Evolutionary conservation across 163 green algal genomes (phyloP).

Genomic region (Coccomyxa subellipsoidea): DNA sequence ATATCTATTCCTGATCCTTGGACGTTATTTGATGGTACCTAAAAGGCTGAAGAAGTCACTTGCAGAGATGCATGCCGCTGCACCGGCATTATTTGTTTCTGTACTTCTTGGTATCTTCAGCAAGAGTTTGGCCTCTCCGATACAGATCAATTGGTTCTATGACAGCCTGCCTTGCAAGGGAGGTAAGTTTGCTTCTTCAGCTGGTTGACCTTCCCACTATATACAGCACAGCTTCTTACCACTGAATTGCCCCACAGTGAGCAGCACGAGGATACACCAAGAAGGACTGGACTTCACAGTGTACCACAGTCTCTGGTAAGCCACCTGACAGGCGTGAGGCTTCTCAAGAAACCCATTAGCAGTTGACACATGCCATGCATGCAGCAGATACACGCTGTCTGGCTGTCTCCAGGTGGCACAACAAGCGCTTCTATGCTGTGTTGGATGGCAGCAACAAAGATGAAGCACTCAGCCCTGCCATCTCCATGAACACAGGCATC

Average conservation of each 20-base stretch:
- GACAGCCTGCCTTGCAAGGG: background rate
- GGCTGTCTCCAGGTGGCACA: background rate
- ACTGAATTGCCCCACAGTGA: background rate
- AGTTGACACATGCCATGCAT: background rate
- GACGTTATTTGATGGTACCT: too few relatives aligned
- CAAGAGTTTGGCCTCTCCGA: background rate
- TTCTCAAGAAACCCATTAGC: background rate
- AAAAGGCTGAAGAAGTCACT: too few relatives aligned
- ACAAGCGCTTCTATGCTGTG: background rate
- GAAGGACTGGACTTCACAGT: background rate
- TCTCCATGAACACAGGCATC: constrained; percentile 2
- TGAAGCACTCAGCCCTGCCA: background rate
- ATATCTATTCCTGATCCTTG: too few relatives aligned
- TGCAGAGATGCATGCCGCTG: background rate
- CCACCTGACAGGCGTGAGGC: background rate
- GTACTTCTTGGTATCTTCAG: background rate
- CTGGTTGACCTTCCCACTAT: background rate
- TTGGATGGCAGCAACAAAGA: background rate
- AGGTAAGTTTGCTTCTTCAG: background rate
- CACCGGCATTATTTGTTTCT: background rate
- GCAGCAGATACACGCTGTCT: background rate
- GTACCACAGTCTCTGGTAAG: background rate
- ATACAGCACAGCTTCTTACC: background rate
- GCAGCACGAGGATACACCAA: background rate
- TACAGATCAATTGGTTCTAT: background rate